phyloP scores from a whole-genome alignment of 108 stramenopile genomes.

The Cyclotella choctawhatcheeana region DNA sequence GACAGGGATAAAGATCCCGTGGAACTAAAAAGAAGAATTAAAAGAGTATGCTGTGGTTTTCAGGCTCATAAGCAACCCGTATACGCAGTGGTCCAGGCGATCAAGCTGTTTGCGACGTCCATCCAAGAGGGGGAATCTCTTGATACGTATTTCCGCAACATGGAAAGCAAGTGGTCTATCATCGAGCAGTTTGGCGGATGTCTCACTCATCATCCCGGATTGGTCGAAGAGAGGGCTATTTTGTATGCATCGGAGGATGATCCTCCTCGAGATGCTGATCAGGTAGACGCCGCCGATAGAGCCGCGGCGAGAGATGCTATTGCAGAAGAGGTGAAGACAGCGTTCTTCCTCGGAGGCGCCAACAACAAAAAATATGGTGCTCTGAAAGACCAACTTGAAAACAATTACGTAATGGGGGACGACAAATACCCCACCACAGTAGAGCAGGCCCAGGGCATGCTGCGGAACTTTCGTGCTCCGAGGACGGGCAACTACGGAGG shows the following conservation, averaged over 20 bases:
- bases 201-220: background rate
- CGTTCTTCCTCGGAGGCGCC: background rate
- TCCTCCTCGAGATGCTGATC: too few relatives aligned
- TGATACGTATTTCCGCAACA: background rate
- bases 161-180: background rate
- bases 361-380: background rate
- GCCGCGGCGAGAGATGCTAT: too few relatives aligned
- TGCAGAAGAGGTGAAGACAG: constrained; percentile 10
- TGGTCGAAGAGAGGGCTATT: too few relatives aligned
- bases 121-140: background rate
- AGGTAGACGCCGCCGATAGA: too few relatives aligned
- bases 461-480: background rate
- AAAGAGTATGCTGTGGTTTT: background rate
- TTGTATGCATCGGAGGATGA: too few relatives aligned
- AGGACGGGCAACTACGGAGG: background rate
- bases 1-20: background rate
- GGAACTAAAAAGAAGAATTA: background rate
- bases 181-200: background rate
- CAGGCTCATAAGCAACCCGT: background rate
- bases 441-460: background rate
- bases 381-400: constrained; percentile 2
- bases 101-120: background rate
- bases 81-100: background rate
- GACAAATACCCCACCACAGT: constrained; percentile 20
- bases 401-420: constrained; percentile 7